Conservation (phyloP, 2,329 filamentous ascomycete genomes). For the Alternaria angustiovoidea region DNA sequence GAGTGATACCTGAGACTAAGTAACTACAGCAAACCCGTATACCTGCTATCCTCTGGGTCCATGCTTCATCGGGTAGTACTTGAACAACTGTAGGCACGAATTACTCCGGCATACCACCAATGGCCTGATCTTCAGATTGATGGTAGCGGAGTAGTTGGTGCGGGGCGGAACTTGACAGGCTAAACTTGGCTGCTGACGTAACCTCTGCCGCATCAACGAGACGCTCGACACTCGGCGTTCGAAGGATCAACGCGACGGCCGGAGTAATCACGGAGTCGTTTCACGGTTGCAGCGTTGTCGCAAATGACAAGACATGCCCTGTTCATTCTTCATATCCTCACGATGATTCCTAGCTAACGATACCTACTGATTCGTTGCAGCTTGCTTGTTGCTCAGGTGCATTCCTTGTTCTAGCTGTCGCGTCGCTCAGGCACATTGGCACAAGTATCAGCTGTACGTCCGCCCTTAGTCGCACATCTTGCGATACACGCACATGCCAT, state of each 20-base stretch:
- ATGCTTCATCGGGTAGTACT: too few relatives aligned
- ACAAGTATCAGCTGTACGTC: not conserved
- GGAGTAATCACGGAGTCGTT: slow-evolving; percentile 1
- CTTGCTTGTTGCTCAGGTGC: not conserved
- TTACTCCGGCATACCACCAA: too few relatives aligned
- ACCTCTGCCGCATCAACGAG: not conserved
- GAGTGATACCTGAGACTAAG: not conserved
- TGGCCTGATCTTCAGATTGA: not conserved
- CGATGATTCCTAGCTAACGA: not conserved
- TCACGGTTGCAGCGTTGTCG: not conserved
- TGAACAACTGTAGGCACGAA: too few relatives aligned
- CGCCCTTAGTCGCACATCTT: not conserved
- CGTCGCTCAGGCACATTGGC: not conserved
- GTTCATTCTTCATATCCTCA: not conserved
- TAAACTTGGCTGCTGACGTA: slow-evolving; percentile 13
- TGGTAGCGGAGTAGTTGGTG: not conserved
- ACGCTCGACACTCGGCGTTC: not conserved
- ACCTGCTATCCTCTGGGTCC: not conserved
- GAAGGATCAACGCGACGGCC: not conserved
- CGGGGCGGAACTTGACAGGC: not conserved
- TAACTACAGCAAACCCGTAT: not conserved
- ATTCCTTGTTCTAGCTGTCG: not conserved
- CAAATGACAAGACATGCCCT: not conserved
- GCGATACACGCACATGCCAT: not conserved
- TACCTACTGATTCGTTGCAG: not conserved